phyloP scores from a whole-genome alignment of 2,329 filamentous ascomycete genomes.

The Triangularia verruculosa region DNA sequence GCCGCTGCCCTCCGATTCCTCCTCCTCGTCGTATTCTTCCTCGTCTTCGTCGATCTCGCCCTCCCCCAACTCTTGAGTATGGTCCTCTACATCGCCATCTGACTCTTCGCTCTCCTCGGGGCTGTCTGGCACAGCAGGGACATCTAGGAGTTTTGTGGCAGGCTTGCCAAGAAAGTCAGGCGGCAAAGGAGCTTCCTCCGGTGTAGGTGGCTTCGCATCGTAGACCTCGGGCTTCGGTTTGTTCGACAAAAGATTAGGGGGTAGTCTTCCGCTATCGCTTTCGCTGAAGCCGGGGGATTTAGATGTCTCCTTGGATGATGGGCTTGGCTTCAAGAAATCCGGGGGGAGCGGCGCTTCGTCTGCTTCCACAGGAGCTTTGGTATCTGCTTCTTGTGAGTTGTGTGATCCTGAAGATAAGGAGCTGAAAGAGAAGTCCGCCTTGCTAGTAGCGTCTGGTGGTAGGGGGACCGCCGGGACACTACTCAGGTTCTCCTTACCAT shows the following conservation, averaged over 20 bases:
- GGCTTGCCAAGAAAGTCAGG: slow-evolving; percentile 33
- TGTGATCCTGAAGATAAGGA: slow-evolving; percentile 49
- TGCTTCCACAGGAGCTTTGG: slow-evolving; percentile 28
- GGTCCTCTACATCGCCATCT: slow-evolving; percentile 43
- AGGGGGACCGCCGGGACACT: slow-evolving; percentile 40
- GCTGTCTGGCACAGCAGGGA: slow-evolving; percentile 39
- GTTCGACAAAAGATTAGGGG: slow-evolving; percentile 27
- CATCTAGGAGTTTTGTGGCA: slow-evolving; percentile 23
- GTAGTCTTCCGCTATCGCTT: slow-evolving; percentile 30
- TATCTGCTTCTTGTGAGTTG: slow-evolving; percentile 32
- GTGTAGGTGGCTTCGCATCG: slow-evolving; percentile 15
- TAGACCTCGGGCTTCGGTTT: slow-evolving; percentile 1
- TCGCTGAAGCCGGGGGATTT: slow-evolving; percentile 26
- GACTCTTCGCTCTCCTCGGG: slow-evolving; percentile 30
- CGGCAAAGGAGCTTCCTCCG: slow-evolving; percentile 32
- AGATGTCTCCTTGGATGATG: slow-evolving; percentile 13
- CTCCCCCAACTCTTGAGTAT: slow-evolving; percentile 41
- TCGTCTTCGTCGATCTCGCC: slow-evolving; percentile 41
- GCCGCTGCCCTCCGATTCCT: slow-evolving; percentile 54
- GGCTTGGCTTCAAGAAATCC: slow-evolving; percentile 18
- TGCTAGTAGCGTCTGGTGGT: slow-evolving; percentile 56
- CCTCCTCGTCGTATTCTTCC: slow-evolving; percentile 45
- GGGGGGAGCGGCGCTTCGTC: slow-evolving; percentile 32
- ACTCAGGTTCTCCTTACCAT: slow-evolving; percentile 34
- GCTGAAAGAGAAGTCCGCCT: slow-evolving; percentile 46